These are phyloP conservation scores for Entonaema liquescens DNA, from an alignment of 495 filamentous ascomycete genomes.

Conservation along the genomic window DNA sequence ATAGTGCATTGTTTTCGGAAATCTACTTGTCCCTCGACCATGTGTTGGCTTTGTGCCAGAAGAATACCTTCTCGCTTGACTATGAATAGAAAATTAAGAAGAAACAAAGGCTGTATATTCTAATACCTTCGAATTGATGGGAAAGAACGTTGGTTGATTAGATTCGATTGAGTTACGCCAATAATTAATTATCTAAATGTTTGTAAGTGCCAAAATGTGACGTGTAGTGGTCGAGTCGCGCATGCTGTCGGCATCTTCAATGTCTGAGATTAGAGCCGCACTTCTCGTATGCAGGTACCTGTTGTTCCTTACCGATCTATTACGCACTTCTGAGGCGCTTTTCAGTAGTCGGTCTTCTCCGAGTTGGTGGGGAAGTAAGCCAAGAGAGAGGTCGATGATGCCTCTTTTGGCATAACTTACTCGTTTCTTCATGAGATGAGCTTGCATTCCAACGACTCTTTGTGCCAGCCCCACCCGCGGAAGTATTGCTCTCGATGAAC, in stretches of 20 bases:
- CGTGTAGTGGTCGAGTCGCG: not conserved
- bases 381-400: constrained; percentile 13
- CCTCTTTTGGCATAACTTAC: constrained; percentile 6
- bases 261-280: not conserved
- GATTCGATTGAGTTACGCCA: no score
- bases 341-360: constrained; percentile 17
- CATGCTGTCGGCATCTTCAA: not conserved
- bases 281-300: not conserved
- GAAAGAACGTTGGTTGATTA: not conserved
- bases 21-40: not conserved
- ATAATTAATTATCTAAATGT: not conserved
- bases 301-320: not conserved
- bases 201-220: not conserved
- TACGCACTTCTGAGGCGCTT: constrained; percentile 2
- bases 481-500: constrained; percentile 10
- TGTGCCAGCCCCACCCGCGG: constrained; percentile 32
- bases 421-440: constrained; percentile 35
- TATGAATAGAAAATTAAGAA: not conserved
- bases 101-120: constrained; percentile 22
- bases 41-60: constrained; percentile 17
- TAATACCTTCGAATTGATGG: not conserved
- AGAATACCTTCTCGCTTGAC: constrained; percentile 6
- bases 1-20: constrained; percentile 39
- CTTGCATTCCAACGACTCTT: constrained; percentile 46
- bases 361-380: constrained; percentile 9